A percentile compares a stretch with the other conserved stretches of the same genome.
These are phyloP conservation scores for Raphanus hybrid DNA, from an alignment of 441 rosid species.

Conservation along the genomic window DNA sequence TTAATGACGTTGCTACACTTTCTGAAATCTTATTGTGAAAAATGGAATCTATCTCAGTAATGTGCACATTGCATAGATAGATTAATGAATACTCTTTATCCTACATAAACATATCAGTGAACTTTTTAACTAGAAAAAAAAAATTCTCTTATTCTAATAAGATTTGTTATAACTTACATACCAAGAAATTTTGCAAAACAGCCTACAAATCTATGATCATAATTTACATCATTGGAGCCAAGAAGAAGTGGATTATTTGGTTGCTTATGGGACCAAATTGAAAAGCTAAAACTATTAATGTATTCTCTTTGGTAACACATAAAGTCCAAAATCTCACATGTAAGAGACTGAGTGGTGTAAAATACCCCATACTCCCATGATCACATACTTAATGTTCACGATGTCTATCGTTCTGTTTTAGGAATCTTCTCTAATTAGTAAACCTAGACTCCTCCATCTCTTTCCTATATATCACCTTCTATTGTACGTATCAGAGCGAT, in stretches of 20 bases:
- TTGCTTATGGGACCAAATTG: slow-evolving; percentile 27
- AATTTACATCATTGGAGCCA: slow-evolving; percentile 26
- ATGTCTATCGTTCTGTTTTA: too few relatives aligned
- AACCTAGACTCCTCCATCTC: too few relatives aligned
- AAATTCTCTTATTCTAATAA: not conserved
- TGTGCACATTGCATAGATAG: slow-evolving; percentile 11
- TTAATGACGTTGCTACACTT: not conserved
- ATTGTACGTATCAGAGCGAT: too few relatives aligned
- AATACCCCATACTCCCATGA: too few relatives aligned
- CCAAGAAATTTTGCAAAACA: not conserved
- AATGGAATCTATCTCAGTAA: not conserved
- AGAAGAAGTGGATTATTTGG: slow-evolving; percentile 8
- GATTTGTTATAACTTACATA: not conserved
- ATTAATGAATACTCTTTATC: not conserved
- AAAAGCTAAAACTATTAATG: slow-evolving; percentile 9
- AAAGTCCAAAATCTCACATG: slow-evolving; percentile 28
- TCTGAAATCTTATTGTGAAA: not conserved
- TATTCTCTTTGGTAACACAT: slow-evolving; percentile 36
- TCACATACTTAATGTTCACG: too few relatives aligned
- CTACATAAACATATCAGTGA: not conserved
- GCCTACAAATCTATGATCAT: slow-evolving; percentile 4
- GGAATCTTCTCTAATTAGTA: too few relatives aligned
- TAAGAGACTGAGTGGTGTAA: slow-evolving; percentile 17
- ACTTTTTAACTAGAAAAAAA: not conserved
- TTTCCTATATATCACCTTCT: too few relatives aligned